Conservation (phyloP, 2,329 filamentous ascomycete genomes). For the Colletotrichum magnum region DNA sequence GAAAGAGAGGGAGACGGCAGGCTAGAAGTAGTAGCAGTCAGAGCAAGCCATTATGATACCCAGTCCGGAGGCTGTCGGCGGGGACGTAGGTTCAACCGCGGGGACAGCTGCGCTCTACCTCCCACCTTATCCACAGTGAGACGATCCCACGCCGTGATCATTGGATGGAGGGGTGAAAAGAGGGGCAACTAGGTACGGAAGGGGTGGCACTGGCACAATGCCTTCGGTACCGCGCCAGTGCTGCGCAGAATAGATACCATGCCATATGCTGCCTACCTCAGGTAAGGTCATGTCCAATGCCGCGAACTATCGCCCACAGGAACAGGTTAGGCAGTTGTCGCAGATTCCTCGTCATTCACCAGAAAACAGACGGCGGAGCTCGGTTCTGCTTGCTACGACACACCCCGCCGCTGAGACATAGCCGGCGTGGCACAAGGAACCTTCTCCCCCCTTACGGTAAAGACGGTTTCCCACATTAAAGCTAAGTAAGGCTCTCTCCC, state of each 20-base stretch:
- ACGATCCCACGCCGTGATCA: constrained; percentile 16
- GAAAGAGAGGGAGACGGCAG: constrained; percentile 25
- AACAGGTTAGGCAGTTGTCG: constrained; percentile 27
- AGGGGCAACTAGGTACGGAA: constrained; percentile 26
- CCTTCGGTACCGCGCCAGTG: constrained; percentile 22
- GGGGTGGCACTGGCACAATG: constrained; percentile 5
- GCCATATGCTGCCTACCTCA: background rate
- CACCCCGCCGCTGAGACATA: constrained; percentile 27
- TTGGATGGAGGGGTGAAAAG: constrained; percentile 39
- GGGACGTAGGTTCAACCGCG: constrained; percentile 41
- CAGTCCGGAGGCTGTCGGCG: constrained; percentile 40
- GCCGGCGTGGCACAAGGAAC: constrained; percentile 19
- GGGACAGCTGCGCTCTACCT: constrained; percentile 33
- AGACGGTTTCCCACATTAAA: constrained; percentile 11
- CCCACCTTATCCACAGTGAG: constrained; percentile 23
- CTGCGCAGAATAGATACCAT: constrained; percentile 35
- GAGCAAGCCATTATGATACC: constrained; percentile 36
- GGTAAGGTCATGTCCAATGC: constrained; percentile 1
- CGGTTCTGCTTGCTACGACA: constrained; percentile 3
- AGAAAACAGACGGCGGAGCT: constrained; percentile 21
- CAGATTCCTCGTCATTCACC: constrained; percentile 33
- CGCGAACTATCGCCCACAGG: constrained; percentile 19
- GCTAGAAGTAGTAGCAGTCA: constrained; percentile 36
- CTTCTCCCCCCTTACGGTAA: constrained; percentile 2
- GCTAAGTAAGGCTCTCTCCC: background rate